phyloP scores from a whole-genome alignment of 371 early-diverging fungal species.

The Thermomucor indicae-seudaticae region DNA sequence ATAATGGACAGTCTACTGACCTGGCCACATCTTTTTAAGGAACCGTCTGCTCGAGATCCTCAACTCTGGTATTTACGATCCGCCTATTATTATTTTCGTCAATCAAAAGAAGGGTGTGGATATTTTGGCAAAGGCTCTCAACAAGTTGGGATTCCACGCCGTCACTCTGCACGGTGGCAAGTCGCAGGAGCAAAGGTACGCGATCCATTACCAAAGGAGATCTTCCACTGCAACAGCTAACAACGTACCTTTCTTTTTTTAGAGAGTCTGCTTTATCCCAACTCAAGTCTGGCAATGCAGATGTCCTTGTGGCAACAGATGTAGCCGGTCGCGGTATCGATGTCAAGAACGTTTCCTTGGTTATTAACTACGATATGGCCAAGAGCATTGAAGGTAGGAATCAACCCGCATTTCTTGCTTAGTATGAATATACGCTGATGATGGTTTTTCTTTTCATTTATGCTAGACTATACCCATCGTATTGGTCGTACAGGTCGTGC shows the following conservation, averaged over 20 bases:
- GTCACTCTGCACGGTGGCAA: constrained; percentile 93
- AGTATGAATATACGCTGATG: neutral
- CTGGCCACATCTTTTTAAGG: constrained; percentile 25
- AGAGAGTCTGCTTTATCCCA: constrained; percentile 68
- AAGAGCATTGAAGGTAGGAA: constrained; percentile 86
- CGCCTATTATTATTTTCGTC: constrained; percentile 97
- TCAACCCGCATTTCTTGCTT: neutral
- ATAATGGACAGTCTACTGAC: neutral
- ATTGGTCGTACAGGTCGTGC: constrained; percentile 98
- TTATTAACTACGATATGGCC: constrained; percentile 98
- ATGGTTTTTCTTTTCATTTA: neutral
- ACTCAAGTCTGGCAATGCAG: constrained; percentile 72
- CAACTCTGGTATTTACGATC: constrained; percentile 55
- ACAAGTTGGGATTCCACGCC: constrained; percentile 65
- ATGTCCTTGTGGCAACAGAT: constrained; percentile 92
- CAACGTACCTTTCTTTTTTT: neutral
- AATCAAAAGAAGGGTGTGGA: constrained; percentile 92
- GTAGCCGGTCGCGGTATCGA: constrained; percentile 99
- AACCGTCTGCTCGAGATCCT: constrained; percentile 76
- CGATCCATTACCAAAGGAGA: neutral
- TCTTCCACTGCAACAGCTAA: neutral
- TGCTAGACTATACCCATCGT: constrained; percentile 94
- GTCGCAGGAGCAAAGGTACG: constrained; percentile 88
- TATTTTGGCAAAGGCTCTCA: constrained; percentile 66
- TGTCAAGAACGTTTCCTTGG: constrained; percentile 94